Percentiles rank a stretch among this genome's conserved stretches.
phyloP scores from a whole-genome alignment of 1,139 yeast genomes.

The Suhomyces kunorum region DNA sequence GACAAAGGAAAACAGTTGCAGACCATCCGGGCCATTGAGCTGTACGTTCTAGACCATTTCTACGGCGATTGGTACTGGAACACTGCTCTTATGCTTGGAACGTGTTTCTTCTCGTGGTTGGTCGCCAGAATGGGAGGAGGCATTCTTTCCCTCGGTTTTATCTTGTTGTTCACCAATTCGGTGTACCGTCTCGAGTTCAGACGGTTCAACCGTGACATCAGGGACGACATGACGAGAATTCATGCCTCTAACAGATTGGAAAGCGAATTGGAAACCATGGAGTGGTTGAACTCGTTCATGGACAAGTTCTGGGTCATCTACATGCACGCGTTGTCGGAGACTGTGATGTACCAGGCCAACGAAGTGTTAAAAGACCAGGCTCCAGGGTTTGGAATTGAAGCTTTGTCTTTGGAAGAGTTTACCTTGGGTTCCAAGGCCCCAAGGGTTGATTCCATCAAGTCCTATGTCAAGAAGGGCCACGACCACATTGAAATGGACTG shows the following conservation, averaged over 20 bases:
- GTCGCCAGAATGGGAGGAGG: constrained; percentile 59
- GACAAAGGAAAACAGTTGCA: constrained; percentile 33
- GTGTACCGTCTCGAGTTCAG: constrained; percentile 71
- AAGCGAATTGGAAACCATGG: constrained; percentile 67
- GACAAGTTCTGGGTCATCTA: constrained; percentile 84
- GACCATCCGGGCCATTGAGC: constrained; percentile 40
- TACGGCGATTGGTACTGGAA: constrained; percentile 76
- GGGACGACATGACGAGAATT: constrained; percentile 72
- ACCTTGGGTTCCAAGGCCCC: constrained; percentile 82
- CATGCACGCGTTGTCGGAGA: constrained; percentile 82
- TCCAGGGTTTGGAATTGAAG: constrained; percentile 81
- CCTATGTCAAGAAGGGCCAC: constrained; percentile 66
- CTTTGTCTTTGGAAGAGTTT: constrained; percentile 69
- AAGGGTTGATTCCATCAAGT: constrained; percentile 65
- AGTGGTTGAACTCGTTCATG: constrained; percentile 75
- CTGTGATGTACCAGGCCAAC: constrained; percentile 67
- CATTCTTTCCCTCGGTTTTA: constrained; percentile 55
- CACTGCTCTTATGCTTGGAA: constrained; percentile 61
- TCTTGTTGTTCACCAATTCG: constrained; percentile 61
- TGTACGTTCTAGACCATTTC: constrained; percentile 67
- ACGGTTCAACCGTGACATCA: constrained; percentile 67
- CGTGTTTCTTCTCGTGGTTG: constrained; percentile 72
- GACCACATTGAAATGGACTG: constrained; percentile 79
- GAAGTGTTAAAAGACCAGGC: constrained; percentile 67
- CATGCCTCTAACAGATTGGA: constrained; percentile 62